Evolutionary conservation across 257 asterid genomes (phyloP).

Genomic region (Haberlea rhodopensis): DNA sequence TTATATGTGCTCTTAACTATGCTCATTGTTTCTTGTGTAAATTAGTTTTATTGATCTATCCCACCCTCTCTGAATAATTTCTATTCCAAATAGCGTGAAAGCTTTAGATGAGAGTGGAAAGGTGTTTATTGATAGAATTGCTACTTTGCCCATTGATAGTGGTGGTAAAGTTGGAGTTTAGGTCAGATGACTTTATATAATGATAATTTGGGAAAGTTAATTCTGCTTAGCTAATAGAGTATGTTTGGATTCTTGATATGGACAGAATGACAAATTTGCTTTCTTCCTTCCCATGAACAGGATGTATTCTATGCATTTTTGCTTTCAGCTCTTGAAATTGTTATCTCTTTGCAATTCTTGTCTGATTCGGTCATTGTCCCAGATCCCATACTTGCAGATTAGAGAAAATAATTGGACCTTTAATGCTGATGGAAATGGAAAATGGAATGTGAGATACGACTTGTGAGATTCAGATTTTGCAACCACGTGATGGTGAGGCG

Average conservation of each 20-base stretch:
- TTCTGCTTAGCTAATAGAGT: not conserved
- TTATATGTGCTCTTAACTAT: not conserved
- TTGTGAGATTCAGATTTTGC: conserved; percentile 36
- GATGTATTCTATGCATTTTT: conserved; percentile 2
- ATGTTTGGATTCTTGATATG: too few species aligned
- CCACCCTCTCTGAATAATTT: not conserved
- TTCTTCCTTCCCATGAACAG: not conserved
- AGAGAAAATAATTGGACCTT: conserved; percentile 86
- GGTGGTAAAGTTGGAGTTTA: not conserved
- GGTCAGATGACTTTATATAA: not conserved
- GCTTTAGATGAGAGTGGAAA: not conserved
- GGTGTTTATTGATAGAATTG: not conserved
- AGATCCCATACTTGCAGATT: conserved; percentile 71
- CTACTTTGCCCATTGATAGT: not conserved
- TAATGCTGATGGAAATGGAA: conserved; percentile 51
- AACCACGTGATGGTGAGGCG: conserved; percentile 8
- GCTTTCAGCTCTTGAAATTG: not conserved
- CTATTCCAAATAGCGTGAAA: not conserved
- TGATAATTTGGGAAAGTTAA: not conserved
- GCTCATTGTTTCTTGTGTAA: not conserved
- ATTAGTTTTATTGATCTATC: not conserved
- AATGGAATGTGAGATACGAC: conserved; percentile 70
- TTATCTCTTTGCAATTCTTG: not conserved
- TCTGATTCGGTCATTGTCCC: conserved; percentile 22
- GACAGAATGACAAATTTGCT: conserved; percentile 1